These are phyloP conservation scores for Epichloe baconii DNA, from an alignment of 2,329 filamentous ascomycete genomes.

Conservation along the genomic window DNA sequence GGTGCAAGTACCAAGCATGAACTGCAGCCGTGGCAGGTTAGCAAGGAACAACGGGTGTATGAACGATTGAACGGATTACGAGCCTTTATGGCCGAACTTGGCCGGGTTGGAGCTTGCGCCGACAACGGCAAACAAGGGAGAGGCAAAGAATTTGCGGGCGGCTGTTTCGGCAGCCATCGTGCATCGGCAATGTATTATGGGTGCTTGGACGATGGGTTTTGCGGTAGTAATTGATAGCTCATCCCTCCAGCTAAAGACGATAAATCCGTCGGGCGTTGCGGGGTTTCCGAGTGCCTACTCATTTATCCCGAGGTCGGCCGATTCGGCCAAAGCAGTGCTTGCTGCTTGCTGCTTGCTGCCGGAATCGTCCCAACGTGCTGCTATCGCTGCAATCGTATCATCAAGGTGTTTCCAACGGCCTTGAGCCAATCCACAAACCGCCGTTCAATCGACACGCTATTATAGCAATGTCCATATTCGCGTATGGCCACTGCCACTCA, in stretches of 20 bases:
- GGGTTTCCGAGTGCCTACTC: background rate
- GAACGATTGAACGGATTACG: conserved; percentile 9
- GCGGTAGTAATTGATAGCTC: no score
- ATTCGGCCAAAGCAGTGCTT: background rate
- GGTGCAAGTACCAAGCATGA: conserved; percentile 76
- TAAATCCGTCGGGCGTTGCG: background rate
- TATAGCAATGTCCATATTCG: conserved; percentile 33
- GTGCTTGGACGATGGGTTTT: no score
- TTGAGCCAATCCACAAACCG: background rate
- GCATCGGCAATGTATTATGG: background rate
- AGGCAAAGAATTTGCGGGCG: conserved; percentile 67
- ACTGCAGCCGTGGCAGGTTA: conserved; percentile 37
- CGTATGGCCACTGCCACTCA: conserved; percentile 20
- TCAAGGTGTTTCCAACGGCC: background rate
- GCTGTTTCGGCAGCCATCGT: conserved; percentile 54
- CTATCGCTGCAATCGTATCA: background rate
- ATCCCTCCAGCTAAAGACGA: no score
- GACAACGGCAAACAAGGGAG: conserved; percentile 71
- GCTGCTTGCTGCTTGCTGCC: background rate
- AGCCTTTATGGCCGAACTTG: conserved; percentile 86
- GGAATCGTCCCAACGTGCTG: background rate
- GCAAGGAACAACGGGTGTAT: background rate
- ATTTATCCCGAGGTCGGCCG: conserved; percentile 6
- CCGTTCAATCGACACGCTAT: background rate
- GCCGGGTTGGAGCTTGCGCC: conserved; percentile 73